Conservation (phyloP, 371 early-diverging fungal species). For the Paraphysoderma sedebokerense region DNA sequence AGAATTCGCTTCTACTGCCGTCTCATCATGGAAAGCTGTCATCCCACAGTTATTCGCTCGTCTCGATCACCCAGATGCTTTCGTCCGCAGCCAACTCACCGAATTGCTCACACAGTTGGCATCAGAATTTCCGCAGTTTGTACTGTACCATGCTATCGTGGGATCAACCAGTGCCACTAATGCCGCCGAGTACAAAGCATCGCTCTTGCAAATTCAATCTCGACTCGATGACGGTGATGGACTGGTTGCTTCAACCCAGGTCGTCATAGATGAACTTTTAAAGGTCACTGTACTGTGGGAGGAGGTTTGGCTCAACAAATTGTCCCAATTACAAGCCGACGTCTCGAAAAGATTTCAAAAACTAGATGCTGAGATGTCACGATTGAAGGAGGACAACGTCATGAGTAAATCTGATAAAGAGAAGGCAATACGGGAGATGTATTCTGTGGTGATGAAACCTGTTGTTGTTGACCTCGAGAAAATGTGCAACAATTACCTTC, state of each 20-base stretch:
- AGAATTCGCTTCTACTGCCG: no score
- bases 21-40: slow-evolving; percentile 55
- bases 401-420: slow-evolving; percentile 20
- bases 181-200: slow-evolving; percentile 18
- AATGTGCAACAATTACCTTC: slow-evolving; percentile 11
- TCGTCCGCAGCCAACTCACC: slow-evolving; percentile 29
- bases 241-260: slow-evolving; percentile 35
- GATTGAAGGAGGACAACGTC: slow-evolving; percentile 22
- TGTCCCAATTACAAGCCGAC: slow-evolving; percentile 43
- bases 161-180: slow-evolving; percentile 32
- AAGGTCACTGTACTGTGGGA: slow-evolving; percentile 65
- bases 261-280: slow-evolving; percentile 45
- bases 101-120: slow-evolving; percentile 39
- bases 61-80: slow-evolving; percentile 40
- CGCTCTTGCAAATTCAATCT: slow-evolving; percentile 20
- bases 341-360: slow-evolving; percentile 30
- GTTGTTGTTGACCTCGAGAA: slow-evolving; percentile 34
- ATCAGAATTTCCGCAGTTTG: slow-evolving; percentile 34
- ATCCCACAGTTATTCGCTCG: slow-evolving; percentile 64
- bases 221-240: slow-evolving; percentile 19
- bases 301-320: slow-evolving; percentile 55
- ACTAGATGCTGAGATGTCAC: slow-evolving; percentile 28
- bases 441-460: slow-evolving; percentile 36
- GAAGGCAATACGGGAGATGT: slow-evolving; percentile 28
- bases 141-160: slow-evolving; percentile 52